Evolutionary conservation across 2,329 filamentous ascomycete species (phyloP).

Genomic region (Cladosporium sp.): DNA sequence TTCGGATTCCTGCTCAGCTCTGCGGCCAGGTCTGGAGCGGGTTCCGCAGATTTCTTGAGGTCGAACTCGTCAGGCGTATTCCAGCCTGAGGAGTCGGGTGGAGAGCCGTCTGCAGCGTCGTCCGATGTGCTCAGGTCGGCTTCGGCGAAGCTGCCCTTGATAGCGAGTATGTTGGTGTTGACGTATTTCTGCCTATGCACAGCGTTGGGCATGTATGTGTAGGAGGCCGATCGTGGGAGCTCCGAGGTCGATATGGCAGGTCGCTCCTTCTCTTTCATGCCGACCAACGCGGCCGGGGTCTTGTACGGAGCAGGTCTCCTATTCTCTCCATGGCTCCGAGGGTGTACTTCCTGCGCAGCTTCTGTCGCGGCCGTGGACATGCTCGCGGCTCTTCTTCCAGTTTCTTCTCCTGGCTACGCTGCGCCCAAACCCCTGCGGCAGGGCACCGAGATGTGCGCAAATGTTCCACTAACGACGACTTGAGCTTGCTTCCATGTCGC

Average conservation of each 20-base stretch:
- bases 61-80: slow-evolving; percentile 38
- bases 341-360: slow-evolving; percentile 6
- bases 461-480: slow-evolving; percentile 6
- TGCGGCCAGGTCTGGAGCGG: slow-evolving; percentile 29
- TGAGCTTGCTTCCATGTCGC: slow-evolving; percentile 8
- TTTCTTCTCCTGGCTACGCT: background rate
- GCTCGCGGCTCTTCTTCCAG: background rate
- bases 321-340: slow-evolving; percentile 7
- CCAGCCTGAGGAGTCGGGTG: slow-evolving; percentile 40
- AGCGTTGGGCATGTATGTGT: slow-evolving; percentile 49
- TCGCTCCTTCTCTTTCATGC: slow-evolving; percentile 13
- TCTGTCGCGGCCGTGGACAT: slow-evolving; percentile 9
- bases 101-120: slow-evolving; percentile 19
- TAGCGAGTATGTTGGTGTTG: slow-evolving; percentile 29
- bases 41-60: slow-evolving; percentile 24
- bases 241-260: slow-evolving; percentile 14
- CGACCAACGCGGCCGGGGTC: slow-evolving; percentile 8
- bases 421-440: too few relatives aligned
- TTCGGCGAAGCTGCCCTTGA: slow-evolving; percentile 50
- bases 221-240: slow-evolving; percentile 55
- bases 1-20: slow-evolving; percentile 31
- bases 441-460: background rate
- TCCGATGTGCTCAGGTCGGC: slow-evolving; percentile 39
- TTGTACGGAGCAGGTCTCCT: slow-evolving; percentile 10
- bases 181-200: slow-evolving; percentile 26